A percentile compares a stretch with the other conserved stretches of the same genome.
These are phyloP conservation scores for Crepidotus sp. DNA, from an alignment of 1,284 basidiomycete species.

Conservation along the genomic window DNA sequence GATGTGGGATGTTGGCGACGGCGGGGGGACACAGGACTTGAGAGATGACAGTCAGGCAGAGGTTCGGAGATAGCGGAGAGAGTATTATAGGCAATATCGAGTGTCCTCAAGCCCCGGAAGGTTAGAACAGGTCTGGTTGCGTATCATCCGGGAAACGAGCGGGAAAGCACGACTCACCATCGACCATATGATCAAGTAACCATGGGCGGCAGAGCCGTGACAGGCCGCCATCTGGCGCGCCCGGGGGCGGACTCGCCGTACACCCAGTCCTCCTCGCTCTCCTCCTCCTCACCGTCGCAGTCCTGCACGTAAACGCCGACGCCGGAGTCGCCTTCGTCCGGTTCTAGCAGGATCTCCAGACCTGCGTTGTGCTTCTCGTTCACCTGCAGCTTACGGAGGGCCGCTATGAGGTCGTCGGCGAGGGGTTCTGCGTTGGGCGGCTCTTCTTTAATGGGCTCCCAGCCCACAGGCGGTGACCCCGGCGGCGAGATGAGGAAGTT, in stretches of 20 bases:
- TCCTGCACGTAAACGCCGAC: constrained; percentile 71
- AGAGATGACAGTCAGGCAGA: constrained; percentile 6
- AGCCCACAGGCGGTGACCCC: constrained; percentile 95
- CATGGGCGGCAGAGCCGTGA: constrained; percentile 52
- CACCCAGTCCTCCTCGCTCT: constrained; percentile 42
- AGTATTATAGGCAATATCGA: constrained; percentile 24
- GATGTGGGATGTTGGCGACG: not conserved
- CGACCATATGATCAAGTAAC: constrained; percentile 16
- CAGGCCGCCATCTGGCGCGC: constrained; percentile 40
- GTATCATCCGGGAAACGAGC: constrained; percentile 25
- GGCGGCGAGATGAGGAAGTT: constrained; percentile 98
- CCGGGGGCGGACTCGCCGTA: constrained; percentile 50
- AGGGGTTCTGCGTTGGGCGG: constrained; percentile 84
- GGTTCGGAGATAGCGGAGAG: not conserved
- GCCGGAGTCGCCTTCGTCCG: constrained; percentile 53
- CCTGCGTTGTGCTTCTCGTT: constrained; percentile 31
- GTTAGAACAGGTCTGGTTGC: constrained; percentile 49
- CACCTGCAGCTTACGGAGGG: constrained; percentile 57
- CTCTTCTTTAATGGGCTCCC: constrained; percentile 89
- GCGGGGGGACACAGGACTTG: not conserved
- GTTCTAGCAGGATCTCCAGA: constrained; percentile 53
- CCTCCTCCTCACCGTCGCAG: constrained; percentile 33
- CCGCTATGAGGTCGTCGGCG: constrained; percentile 82
- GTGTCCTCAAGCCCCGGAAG: constrained; percentile 31
- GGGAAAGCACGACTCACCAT: constrained; percentile 22